A percentile compares a stretch with the other conserved stretches of the same genome.
phyloP scores from a whole-genome alignment of 2,329 filamentous ascomycete genomes.

The Sclerotinia trifoliorum region DNA sequence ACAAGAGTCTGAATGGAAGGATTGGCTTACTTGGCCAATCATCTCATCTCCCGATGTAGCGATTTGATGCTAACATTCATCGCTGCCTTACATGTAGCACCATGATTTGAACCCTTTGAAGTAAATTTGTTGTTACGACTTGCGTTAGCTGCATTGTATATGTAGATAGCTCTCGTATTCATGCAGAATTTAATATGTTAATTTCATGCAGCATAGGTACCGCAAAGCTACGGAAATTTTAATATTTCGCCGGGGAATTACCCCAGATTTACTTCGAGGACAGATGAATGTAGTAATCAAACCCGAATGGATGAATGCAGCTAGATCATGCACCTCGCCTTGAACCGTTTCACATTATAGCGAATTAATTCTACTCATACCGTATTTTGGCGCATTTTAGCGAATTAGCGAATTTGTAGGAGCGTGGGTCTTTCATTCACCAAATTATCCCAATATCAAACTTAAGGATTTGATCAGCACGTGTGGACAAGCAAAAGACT shows the following conservation, averaged over 20 bases:
- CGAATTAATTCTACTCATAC: background rate
- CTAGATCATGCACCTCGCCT: slow-evolving; percentile 12
- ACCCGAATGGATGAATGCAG: background rate
- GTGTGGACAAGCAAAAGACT: slow-evolving; percentile 4
- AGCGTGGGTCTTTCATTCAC: slow-evolving; percentile 13
- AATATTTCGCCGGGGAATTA: background rate
- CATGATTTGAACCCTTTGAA: background rate
- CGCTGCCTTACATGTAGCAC: background rate
- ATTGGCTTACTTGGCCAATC: background rate
- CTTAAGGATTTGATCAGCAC: slow-evolving; percentile 3
- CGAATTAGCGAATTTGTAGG: background rate
- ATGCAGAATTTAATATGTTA: background rate
- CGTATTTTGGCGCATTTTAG: background rate
- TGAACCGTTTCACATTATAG: background rate
- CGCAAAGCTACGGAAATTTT: background rate
- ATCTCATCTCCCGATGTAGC: background rate
- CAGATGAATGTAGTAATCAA: background rate
- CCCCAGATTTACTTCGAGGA: background rate
- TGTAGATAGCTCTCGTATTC: background rate
- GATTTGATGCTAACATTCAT: background rate
- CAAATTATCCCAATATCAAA: slow-evolving; percentile 11
- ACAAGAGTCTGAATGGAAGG: background rate
- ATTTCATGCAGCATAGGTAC: background rate
- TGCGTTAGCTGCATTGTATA: background rate
- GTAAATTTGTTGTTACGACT: slow-evolving; percentile 7